These are phyloP conservation scores for Lentinula raphanica DNA, from an alignment of 768 basidiomycete species.

Conservation along the genomic window DNA sequence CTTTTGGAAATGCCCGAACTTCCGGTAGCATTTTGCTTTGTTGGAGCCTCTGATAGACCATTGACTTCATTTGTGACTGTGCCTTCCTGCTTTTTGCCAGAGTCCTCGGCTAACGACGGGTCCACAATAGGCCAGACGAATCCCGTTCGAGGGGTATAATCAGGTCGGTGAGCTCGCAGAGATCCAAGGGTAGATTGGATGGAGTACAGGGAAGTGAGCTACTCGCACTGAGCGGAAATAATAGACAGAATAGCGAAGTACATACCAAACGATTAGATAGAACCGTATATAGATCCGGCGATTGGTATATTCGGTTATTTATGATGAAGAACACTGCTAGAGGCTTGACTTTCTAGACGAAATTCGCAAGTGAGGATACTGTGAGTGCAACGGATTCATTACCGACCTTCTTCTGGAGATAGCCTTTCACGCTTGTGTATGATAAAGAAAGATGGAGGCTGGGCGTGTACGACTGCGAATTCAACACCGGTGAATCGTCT, in stretches of 20 bases:
- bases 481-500: constrained; percentile 87
- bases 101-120: constrained; percentile 36
- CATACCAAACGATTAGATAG: constrained; percentile 79
- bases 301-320: constrained; percentile 85
- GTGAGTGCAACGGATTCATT: neutral
- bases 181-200: constrained; percentile 74
- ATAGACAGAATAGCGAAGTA: neutral
- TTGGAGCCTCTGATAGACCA: constrained; percentile 16
- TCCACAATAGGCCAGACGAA: constrained; percentile 83
- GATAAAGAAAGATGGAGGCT: constrained; percentile 78
- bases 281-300: constrained; percentile 79
- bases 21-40: constrained; percentile 13
- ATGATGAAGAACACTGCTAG: constrained; percentile 84
- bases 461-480: constrained; percentile 77
- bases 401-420: constrained; percentile 77
- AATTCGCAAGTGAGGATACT: neutral
- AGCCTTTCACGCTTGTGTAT: constrained; percentile 85
- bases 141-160: constrained; percentile 78
- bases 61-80: constrained; percentile 13
- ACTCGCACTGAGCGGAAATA: neutral
- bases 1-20: constrained; percentile 37
- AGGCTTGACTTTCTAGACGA: constrained; percentile 51
- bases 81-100: constrained; percentile 32
- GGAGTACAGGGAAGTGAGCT: constrained; percentile 67
- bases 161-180: constrained; percentile 69